phyloP scores from a whole-genome alignment of 2,329 filamentous ascomycete species.

The Arthrobotrys entomopaga region DNA sequence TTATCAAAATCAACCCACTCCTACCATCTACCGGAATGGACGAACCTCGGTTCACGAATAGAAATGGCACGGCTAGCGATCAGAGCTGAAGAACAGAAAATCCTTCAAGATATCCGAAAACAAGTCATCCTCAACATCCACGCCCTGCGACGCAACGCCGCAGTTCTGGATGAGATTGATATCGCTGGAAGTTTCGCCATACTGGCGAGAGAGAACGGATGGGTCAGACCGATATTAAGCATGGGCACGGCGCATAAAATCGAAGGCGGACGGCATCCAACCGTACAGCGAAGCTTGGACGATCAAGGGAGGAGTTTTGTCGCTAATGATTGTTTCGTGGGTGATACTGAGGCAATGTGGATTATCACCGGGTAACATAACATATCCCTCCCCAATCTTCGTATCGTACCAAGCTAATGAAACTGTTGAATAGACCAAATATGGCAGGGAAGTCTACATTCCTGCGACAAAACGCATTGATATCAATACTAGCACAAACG shows the following conservation, averaged over 20 bases:
- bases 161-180: conserved; percentile 92
- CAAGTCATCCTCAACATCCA: conserved; percentile 83
- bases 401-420: not conserved
- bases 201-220: conserved; percentile 77
- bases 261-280: conserved; percentile 87
- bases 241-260: conserved; percentile 74
- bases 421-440: conserved; percentile 74
- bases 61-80: conserved; percentile 82
- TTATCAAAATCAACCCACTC: conserved; percentile 85
- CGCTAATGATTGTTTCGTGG: conserved; percentile 84
- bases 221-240: conserved; percentile 79
- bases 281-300: conserved; percentile 83
- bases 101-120: conserved; percentile 79
- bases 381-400: not conserved
- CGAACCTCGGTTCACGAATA: conserved; percentile 78
- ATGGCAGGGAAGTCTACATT: conserved; percentile 99
- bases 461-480: conserved; percentile 91
- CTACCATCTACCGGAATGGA: conserved; percentile 87
- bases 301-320: conserved; percentile 84
- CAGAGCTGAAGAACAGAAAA: conserved; percentile 81
- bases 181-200: conserved; percentile 85
- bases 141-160: conserved; percentile 85
- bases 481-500: conserved; percentile 90
- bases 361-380: conserved; percentile 58
- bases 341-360: conserved; percentile 72